phyloP scores from a whole-genome alignment of 2,329 filamentous ascomycete genomes.

The Penicillium brevicompactum region DNA sequence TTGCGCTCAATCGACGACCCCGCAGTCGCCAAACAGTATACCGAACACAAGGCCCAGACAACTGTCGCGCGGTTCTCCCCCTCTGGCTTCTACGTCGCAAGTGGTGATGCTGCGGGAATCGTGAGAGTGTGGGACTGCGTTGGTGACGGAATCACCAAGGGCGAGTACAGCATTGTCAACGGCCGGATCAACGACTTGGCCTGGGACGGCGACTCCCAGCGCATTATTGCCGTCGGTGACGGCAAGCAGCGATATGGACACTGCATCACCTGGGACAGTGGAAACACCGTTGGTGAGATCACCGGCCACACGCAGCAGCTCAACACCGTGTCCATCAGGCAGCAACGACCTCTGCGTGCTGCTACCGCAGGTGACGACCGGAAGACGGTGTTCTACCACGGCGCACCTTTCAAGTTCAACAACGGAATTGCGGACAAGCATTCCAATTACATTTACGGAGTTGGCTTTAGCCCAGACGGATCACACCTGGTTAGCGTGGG shows the following conservation, averaged over 20 bases:
- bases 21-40: slow-evolving; percentile 83
- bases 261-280: slow-evolving; percentile 92
- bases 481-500: slow-evolving; percentile 81
- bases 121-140: slow-evolving; percentile 91
- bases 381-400: slow-evolving; percentile 88
- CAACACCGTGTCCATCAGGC: slow-evolving; percentile 86
- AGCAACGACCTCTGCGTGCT: slow-evolving; percentile 86
- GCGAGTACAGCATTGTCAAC: slow-evolving; percentile 92
- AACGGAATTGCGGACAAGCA: slow-evolving; percentile 78
- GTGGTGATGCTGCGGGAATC: slow-evolving; percentile 79
- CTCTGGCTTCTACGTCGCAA: slow-evolving; percentile 92
- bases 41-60: slow-evolving; percentile 81
- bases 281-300: slow-evolving; percentile 94
- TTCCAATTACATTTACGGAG: slow-evolving; percentile 83
- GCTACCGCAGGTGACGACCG: slow-evolving; percentile 90
- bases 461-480: slow-evolving; percentile 89
- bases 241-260: slow-evolving; percentile 92
- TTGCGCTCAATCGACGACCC: slow-evolving; percentile 92
- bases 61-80: slow-evolving; percentile 94
- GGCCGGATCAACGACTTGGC: slow-evolving; percentile 95
- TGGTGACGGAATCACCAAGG: slow-evolving; percentile 84
- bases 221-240: slow-evolving; percentile 93
- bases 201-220: slow-evolving; percentile 96
- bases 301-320: slow-evolving; percentile 87
- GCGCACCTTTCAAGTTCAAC: slow-evolving; percentile 94